Evolutionary conservation across 331 rosid genomes (phyloP), one percentile per base, ranked within the genome.

Genomic region (Prunus yedoensis): DNA sequence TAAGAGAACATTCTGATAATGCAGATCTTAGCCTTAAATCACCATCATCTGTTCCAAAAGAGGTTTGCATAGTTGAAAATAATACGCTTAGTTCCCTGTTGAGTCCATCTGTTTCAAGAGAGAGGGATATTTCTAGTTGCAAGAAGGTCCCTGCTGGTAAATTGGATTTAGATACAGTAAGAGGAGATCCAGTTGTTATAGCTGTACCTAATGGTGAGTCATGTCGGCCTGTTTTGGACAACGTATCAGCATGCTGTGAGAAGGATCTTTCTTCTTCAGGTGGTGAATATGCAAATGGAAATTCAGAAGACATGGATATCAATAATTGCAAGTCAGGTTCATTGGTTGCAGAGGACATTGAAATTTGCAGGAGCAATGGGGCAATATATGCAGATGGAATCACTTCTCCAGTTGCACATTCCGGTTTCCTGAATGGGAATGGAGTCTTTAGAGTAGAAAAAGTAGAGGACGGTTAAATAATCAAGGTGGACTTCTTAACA

Each of bases 321-420:
- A 66, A 75, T 59, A 66, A 63, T 41, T 53, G 81, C 52, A 71
- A 81, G 73, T 74, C 83, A 10, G 41, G 52, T 47, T 66, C 89
- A 27, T 23, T 51, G 28, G 38, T 14, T 13, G 82, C 72, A 14
- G 80, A 56, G 64, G 80, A 72, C 41, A 13, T 25, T 11, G 60
- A 60, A 63, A 61, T 85, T 70, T 60, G 54, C 78, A 75, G 15
- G 47, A 28, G 82, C 78, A 89, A 90, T 54, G 97, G 90, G 72
- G 50, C 49, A 23, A 68, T 56, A 53, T 41, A 32, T 71, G 79
- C 67, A 76, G 71, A 75, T 9, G 78, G 73, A 70, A 75, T 71
- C 2, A 73, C 76, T 20, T 47, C 67, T 68, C 84, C 64, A 32
- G 80, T 66, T 66, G 89, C 83, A 70, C 79, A 78, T 38, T 23